Evolutionary conservation across 2,329 filamentous ascomycete genomes (phyloP).

Genomic region (Lasiodiplodia gonubiensis): DNA sequence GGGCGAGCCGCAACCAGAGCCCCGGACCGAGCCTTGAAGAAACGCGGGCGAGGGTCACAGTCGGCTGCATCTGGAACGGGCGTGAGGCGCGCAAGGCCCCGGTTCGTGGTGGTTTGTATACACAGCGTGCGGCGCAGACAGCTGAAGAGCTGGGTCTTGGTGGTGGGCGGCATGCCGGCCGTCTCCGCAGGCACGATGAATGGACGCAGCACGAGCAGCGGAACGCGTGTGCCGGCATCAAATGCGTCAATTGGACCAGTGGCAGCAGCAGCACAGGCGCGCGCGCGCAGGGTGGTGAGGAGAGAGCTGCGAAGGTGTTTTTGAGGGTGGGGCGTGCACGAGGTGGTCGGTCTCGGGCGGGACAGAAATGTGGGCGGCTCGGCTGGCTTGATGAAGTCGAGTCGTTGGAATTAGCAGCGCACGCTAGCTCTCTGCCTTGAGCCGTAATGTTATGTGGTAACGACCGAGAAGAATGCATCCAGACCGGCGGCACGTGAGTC

Average conservation of each 20-base stretch:
- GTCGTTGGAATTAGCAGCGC: conserved; percentile 18
- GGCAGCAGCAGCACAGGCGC: background rate
- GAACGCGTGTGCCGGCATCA: background rate
- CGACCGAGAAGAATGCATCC: background rate
- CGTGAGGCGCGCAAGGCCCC: background rate
- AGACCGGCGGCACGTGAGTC: conserved; percentile 10
- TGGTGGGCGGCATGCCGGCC: background rate
- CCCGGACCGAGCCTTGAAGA: conserved; percentile 19
- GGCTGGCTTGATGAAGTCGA: conserved; percentile 2
- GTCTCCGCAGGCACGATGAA: conserved; percentile 2
- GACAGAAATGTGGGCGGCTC: background rate
- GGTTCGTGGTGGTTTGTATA: background rate
- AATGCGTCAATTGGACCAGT: background rate
- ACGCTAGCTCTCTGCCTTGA: background rate
- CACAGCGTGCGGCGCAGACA: background rate
- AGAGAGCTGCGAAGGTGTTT: background rate
- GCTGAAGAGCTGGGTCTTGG: background rate
- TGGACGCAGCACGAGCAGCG: background rate
- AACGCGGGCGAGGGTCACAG: conserved; percentile 10
- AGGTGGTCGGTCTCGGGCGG: background rate
- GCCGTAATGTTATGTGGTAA: conserved; percentile 12
- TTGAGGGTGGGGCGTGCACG: background rate
- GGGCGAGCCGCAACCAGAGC: background rate
- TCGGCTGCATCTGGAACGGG: background rate
- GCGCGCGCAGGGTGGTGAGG: background rate